Percentiles rank a stretch among this genome's conserved stretches.
These are phyloP conservation scores for Vigna hirtella DNA, from an alignment of 306 rosid species.

Conservation along the genomic window DNA sequence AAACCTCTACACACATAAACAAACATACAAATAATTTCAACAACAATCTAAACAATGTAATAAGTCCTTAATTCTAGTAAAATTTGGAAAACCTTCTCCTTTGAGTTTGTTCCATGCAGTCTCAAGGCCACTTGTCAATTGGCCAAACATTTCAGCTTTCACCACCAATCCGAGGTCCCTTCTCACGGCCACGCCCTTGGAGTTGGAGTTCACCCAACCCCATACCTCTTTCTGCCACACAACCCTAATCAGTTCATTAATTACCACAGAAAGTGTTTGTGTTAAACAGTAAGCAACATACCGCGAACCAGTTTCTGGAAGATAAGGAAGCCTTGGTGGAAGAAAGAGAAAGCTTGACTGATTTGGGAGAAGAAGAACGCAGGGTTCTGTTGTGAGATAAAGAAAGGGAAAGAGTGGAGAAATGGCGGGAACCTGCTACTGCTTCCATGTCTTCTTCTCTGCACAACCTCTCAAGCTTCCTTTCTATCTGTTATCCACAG, in stretches of 20 bases:
- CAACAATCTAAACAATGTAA: background rate
- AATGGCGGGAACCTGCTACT: constrained; percentile 76
- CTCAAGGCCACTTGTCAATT: constrained; percentile 88
- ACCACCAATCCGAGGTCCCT: constrained; percentile 60
- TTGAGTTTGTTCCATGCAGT: constrained; percentile 96
- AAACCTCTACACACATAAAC: constrained; percentile 72
- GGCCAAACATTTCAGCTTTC: constrained; percentile 97
- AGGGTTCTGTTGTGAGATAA: constrained; percentile 35
- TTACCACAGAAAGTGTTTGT: background rate
- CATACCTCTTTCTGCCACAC: constrained; percentile 76
- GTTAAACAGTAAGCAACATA: constrained; percentile 21
- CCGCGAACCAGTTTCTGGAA: constrained; percentile 74
- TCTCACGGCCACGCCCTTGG: constrained; percentile 51
- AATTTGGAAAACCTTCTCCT: constrained; percentile 73
- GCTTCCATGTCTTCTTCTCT: constrained; percentile 68
- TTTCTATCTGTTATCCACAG: constrained; percentile 53
- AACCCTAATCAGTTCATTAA: background rate
- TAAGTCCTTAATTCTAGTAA: background rate
- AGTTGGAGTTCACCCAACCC: constrained; percentile 84
- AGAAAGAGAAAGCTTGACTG: constrained; percentile 54
- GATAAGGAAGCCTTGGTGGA: constrained; percentile 62
- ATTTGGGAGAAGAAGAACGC: constrained; percentile 36
- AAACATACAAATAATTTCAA: constrained; percentile 28
- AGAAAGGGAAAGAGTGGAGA: constrained; percentile 55
- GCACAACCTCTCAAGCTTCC: background rate